Evolutionary conservation across 129 eudicot genomes (phyloP), one percentile per base, ranked within the genome.

Genomic region (Tagetes patula): DNA sequence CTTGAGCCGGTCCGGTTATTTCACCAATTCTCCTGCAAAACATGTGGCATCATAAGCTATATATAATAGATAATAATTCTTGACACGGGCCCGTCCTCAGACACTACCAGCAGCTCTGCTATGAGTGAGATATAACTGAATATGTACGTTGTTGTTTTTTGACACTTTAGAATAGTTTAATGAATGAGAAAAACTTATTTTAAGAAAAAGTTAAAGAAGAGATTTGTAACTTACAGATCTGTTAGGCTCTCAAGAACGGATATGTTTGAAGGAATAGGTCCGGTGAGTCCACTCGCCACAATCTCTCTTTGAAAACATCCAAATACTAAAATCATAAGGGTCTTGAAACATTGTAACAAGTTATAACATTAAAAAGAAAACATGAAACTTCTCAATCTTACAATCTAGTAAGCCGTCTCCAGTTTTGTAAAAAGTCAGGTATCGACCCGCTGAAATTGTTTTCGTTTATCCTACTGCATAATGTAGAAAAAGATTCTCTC

Each of bases 391-490:
- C 92, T 87, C 84, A 93, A 73, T 79, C 92, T 87, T 86, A 93
- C 98, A 93, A 74, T 85, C 89, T 84, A 8, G 62, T 53, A 74
- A 93, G 90, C 30, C 63, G 83, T 67, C 69, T 87, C 98, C 96
- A 89, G 71, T 87, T 87, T 75, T 82, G 88, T 66, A 92, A 85
- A 70, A 83, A 78, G 69, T 84, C 85, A 14, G 98, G 96, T 80
- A 93, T 87, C 61, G 74, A 70, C 71, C 98, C 98, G 67, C 71
- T 84, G 79, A 93, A 87, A 69, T 84, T 84, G 83, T 85, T 85
- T 55, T 84, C 96, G 62, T 80, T 92, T 73, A 92, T 80, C 80
- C 98, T 82, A 82, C 98, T 92, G 95, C 87, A 87, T 68, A 43
- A 6, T 47, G 12, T 27, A 79, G 45, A 32, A 69, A 70, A 46